Percentiles rank a stretch among this genome's conserved stretches.
phyloP scores from a whole-genome alignment of 2,329 filamentous ascomycete species.

The Bipolaris oryzae region DNA sequence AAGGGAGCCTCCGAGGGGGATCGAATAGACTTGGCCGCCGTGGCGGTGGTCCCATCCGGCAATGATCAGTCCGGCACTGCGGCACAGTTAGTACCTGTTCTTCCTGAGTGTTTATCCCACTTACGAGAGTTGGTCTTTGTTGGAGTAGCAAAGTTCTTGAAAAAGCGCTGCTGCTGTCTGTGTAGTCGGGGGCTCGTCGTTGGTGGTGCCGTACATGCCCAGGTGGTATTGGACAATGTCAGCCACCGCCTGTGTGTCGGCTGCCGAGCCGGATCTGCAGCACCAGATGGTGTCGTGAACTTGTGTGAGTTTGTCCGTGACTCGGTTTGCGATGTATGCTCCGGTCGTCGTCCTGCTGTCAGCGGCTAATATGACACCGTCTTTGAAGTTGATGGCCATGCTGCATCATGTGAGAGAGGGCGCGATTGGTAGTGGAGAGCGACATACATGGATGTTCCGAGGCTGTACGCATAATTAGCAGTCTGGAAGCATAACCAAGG shows the following conservation, averaged over 20 bases:
- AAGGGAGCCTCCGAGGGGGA: constrained; percentile 92
- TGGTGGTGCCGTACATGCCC: constrained; percentile 87
- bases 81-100: constrained; percentile 23
- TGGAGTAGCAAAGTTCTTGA: constrained; percentile 96
- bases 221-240: constrained; percentile 98
- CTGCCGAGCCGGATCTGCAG: constrained; percentile 95
- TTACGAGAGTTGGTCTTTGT: constrained; percentile 91
- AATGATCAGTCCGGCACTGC: constrained; percentile 93
- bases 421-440: constrained; percentile 22
- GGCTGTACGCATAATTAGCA: constrained; percentile 57
- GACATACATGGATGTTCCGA: constrained; percentile 95
- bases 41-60: constrained; percentile 96
- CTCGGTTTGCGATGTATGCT: constrained; percentile 97
- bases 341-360: constrained; percentile 98
- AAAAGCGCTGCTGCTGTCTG: constrained; percentile 95
- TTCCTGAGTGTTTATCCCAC: constrained; percentile 39
- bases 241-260: constrained; percentile 96
- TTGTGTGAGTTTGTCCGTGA: constrained; percentile 98
- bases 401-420: constrained; percentile 55
- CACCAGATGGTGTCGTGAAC: constrained; percentile 99
- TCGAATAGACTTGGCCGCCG: constrained; percentile 96
- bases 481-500: background rate
- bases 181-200: constrained; percentile 88
- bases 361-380: constrained; percentile 96
- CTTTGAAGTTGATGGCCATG: constrained; percentile 99